Base-by-base conservation (phyloP, 352 stramenopile genomes). In the Pythium coloratum region DNA sequence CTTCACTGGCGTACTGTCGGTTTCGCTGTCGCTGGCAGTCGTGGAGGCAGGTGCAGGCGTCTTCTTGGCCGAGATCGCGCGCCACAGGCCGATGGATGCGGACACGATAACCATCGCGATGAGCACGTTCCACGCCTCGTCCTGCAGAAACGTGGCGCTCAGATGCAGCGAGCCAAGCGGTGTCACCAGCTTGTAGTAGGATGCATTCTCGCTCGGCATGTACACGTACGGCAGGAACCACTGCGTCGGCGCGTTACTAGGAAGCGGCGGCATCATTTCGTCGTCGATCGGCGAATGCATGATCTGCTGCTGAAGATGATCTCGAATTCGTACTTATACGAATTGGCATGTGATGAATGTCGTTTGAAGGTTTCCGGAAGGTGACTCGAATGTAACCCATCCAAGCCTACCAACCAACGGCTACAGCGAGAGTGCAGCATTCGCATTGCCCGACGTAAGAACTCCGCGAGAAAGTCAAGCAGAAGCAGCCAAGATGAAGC, bases 211-310 rank as follows among this genome's bases (percentile, higher is more conserved):
- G 70, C 80, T 90, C 33, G 82, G 84, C 36, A 81, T 70, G 71
- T 94, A 92, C 55, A 94, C 44, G 56, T 92, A 94, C 56, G 86
- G 86, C 68, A 91, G 14, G 71, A 93, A 95, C 38, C 77, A 82
- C 57, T 51, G 44, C 44, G 42, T 30, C 28, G 47, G 51, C 42
- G 57, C 7, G 46, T 54, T 42, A 33, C 44, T 18, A 14, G 53
- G 59, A 26, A 62, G 26, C 16, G 65, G 65, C 2, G 65, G 65
- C 58, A 71, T 49, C 65, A 71, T 71, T 2, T 18, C 30, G 18
- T 32, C 30, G 38, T 44, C 38, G 13, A 44, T 44, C 10, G 9
- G 47, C 47, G 13, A 54, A 54, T 54, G 18, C 16, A 16, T 44
- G 38, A 44, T 44, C 10, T 18, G 13, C 38, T 44, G 10, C 10